A percentile compares a stretch with the other conserved stretches of the same genome.
These are phyloP conservation scores for Coprinopsis cinerea DNA, from an alignment of 768 basidiomycete species.

Conservation along the genomic window DNA sequence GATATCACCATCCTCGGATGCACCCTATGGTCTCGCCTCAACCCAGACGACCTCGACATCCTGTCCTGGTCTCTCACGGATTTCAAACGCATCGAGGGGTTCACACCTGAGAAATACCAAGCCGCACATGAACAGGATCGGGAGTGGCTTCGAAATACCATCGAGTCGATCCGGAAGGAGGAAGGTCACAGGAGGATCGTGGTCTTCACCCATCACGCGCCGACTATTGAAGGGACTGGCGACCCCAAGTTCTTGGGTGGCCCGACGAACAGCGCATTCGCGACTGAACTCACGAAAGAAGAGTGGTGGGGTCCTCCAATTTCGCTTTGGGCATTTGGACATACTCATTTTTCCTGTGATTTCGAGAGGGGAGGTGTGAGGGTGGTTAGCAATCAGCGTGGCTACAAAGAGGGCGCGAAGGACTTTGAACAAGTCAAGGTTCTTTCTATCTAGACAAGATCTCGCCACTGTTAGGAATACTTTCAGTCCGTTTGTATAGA, in stretches of 20 bases:
- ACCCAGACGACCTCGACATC: no score
- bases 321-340: conserved; percentile 35
- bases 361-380: conserved; percentile 26
- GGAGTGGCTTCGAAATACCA: no score
- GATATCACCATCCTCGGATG: no score
- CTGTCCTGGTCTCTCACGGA: no score
- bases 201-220: conserved; percentile 37
- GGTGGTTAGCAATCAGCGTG: conserved; percentile 27
- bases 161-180: no score
- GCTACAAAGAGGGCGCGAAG: conserved; percentile 7
- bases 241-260: conserved; percentile 22
- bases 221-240: conserved; percentile 27
- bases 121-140: no score
- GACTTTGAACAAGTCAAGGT: conserved; percentile 6
- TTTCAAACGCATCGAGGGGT: no score
- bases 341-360: conserved; percentile 36
- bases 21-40: no score
- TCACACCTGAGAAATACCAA: no score
- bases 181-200: conserved; percentile 14
- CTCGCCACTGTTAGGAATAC: no score
- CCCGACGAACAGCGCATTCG: conserved; percentile 23
- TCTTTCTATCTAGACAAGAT: background rate
- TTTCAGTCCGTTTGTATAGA: no score
- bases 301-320: conserved; percentile 24
- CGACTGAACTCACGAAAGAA: conserved; percentile 23